phyloP scores from a whole-genome alignment of 2,329 filamentous ascomycete species.

The Diaporthe ampelina region DNA sequence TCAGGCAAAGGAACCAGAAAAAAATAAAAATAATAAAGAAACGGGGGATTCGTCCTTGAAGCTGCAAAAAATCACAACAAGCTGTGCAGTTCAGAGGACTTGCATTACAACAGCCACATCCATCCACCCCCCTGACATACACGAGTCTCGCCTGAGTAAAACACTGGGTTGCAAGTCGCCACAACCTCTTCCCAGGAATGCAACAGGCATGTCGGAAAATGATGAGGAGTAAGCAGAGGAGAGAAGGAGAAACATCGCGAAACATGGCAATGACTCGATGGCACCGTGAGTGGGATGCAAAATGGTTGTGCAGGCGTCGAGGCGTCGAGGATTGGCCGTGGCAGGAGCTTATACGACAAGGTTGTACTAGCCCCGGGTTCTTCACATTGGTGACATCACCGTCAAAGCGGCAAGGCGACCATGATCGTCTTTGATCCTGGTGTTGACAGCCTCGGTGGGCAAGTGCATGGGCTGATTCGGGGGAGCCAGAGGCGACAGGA shows the following conservation, averaged over 20 bases:
- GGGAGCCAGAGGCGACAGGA: no score
- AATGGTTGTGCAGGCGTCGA: background rate
- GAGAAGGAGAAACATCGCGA: background rate
- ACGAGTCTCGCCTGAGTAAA: no score
- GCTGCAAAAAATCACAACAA: background rate
- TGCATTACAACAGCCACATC: no score
- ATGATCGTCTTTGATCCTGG: background rate
- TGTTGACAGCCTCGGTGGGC: background rate
- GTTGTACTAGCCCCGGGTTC: background rate
- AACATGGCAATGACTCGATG: slow-evolving; percentile 20
- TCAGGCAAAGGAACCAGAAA: background rate
- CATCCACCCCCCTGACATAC: no score
- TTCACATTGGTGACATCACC: slow-evolving; percentile 12
- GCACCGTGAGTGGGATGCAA: background rate
- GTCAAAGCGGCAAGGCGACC: slow-evolving; percentile 2
- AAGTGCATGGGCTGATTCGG: background rate
- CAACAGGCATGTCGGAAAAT: background rate
- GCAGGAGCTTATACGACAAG: slow-evolving; percentile 11
- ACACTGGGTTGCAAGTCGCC: no score
- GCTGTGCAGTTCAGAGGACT: no score
- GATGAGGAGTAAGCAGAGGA: background rate
- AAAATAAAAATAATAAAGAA: no score
- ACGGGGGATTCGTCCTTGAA: background rate
- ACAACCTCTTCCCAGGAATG: no score
- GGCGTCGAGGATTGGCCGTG: slow-evolving; percentile 1